These are phyloP conservation scores for Mrakia frigida DNA, from an alignment of 768 basidiomycete species.

Conservation along the genomic window DNA sequence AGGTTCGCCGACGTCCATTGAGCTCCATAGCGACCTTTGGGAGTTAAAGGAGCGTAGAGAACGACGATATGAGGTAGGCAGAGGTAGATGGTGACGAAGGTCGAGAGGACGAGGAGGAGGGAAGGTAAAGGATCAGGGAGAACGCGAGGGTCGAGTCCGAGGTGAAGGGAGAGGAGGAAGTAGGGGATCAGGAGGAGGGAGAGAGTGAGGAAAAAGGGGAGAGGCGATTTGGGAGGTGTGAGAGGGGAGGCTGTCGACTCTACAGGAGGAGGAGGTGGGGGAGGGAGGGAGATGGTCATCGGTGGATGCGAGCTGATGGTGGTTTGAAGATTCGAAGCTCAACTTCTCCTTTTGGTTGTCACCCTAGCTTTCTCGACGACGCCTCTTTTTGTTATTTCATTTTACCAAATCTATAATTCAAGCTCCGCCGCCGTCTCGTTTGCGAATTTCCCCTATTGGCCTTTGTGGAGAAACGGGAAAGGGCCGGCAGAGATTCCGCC, in stretches of 20 bases:
- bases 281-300: neutral
- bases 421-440: no score
- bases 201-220: neutral
- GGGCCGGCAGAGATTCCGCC: neutral
- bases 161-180: neutral
- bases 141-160: neutral
- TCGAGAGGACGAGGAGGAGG: constrained; percentile 9
- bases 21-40: neutral
- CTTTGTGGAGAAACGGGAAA: no score
- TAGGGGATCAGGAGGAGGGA: neutral
- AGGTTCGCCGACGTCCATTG: neutral
- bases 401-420: no score
- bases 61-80: neutral
- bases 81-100: neutral
- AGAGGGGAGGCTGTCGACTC: neutral
- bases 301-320: no score
- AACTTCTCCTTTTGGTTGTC: no score
- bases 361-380: no score
- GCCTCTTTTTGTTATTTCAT: no score
- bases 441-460: no score
- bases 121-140: neutral
- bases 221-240: neutral
- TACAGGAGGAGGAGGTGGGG: neutral
- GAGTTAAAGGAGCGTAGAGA: neutral
- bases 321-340: no score